These are phyloP conservation scores for Tetrastigma voinierianum DNA, from an alignment of 164 flowering plant genomes.

Conservation along the genomic window DNA sequence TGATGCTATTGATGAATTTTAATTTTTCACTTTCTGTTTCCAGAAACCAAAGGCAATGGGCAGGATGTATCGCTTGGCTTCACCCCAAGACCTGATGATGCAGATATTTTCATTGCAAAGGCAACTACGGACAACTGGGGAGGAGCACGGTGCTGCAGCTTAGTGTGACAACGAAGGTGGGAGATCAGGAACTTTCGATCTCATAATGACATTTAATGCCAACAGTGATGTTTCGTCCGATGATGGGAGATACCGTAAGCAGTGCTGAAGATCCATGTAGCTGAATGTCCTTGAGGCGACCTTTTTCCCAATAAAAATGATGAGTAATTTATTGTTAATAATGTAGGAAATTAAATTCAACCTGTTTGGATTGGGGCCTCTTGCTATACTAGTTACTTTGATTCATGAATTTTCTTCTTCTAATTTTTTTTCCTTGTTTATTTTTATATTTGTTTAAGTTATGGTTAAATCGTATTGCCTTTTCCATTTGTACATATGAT, in stretches of 20 bases:
- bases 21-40: slow-evolving; percentile 26
- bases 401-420: background rate
- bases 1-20: slow-evolving; percentile 15
- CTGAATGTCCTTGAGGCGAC: slow-evolving; percentile 10
- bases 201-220: slow-evolving; percentile 36
- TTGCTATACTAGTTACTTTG: background rate
- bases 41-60: slow-evolving; percentile 41
- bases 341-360: background rate
- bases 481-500: no score
- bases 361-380: background rate
- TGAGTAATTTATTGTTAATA: slow-evolving; percentile 20
- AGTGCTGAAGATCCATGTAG: slow-evolving; percentile 25
- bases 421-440: background rate
- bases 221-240: slow-evolving; percentile 33
- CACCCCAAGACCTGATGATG: slow-evolving; percentile 53
- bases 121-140: slow-evolving; percentile 20
- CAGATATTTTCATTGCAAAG: slow-evolving; percentile 41
- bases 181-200: slow-evolving; percentile 41
- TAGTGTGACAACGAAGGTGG: background rate
- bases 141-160: slow-evolving; percentile 26
- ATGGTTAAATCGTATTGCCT: no score
- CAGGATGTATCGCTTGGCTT: slow-evolving; percentile 32
- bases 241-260: slow-evolving; percentile 30
- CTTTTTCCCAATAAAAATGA: background rate
- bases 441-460: background rate